Evolutionary conservation across 495 filamentous ascomycete species (phyloP).

Genomic region (Symbiotaphrina buchneri): DNA sequence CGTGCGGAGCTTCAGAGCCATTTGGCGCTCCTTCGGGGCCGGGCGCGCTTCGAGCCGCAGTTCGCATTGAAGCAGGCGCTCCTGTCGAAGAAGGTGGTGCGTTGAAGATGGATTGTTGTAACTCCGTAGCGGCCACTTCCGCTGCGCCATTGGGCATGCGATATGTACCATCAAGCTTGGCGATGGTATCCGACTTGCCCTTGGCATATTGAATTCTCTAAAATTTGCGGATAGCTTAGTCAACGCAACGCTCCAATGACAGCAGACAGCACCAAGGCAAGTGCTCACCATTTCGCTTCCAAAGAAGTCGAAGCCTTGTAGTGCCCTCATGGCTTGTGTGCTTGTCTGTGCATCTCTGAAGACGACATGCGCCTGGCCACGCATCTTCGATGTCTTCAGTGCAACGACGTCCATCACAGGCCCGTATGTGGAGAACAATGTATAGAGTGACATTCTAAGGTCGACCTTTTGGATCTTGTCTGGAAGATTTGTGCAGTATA

Average conservation of each 20-base stretch:
- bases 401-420: constrained; percentile 86
- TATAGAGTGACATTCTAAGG: constrained; percentile 65
- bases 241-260: too few species aligned
- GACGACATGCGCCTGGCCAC: constrained; percentile 84
- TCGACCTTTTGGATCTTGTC: constrained; percentile 73
- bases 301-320: constrained; percentile 74
- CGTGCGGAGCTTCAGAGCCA: constrained; percentile 8
- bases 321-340: constrained; percentile 70
- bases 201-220: constrained; percentile 83
- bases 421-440: constrained; percentile 83
- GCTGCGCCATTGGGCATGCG: constrained; percentile 30
- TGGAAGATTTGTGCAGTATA: constrained; percentile 73
- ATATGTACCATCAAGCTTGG: constrained; percentile 81
- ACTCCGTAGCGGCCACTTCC: constrained; percentile 40
- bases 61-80: constrained; percentile 20
- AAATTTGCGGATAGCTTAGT: neutral
- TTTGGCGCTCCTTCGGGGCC: constrained; percentile 1
- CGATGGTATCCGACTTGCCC: constrained; percentile 60
- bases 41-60: neutral
- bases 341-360: constrained; percentile 72
- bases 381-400: constrained; percentile 71
- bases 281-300: constrained; percentile 63
- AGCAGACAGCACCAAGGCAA: too few species aligned
- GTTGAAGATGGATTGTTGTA: constrained; percentile 59
- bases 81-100: constrained; percentile 15